Evolutionary conservation across 352 stramenopile species (phyloP).

Genomic region (Globisporangium irregulare): DNA sequence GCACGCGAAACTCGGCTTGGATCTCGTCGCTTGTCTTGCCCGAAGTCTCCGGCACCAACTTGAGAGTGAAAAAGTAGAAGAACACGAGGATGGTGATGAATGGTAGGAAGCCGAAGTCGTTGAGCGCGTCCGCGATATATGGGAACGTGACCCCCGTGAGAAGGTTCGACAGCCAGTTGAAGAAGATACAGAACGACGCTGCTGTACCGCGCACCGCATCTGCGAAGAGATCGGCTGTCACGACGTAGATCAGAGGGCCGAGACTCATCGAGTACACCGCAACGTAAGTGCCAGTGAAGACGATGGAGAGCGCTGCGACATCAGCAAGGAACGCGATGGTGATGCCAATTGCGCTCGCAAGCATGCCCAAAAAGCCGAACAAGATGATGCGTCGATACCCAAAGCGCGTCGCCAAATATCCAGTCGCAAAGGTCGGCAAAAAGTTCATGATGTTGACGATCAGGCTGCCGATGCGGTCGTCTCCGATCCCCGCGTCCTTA

Average conservation of each 20-base stretch:
- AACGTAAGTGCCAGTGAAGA: conserved; percentile 48
- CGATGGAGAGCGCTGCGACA: conserved; percentile 36
- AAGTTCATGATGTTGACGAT: conserved; percentile 59
- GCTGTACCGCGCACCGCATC: conserved; percentile 44
- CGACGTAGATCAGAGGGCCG: conserved; percentile 51
- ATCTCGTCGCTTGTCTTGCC: conserved; percentile 63
- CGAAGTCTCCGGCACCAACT: conserved; percentile 50
- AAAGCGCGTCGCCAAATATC: conserved; percentile 30
- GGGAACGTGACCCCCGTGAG: conserved; percentile 58
- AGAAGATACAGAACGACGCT: conserved; percentile 41
- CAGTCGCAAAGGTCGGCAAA: conserved; percentile 41
- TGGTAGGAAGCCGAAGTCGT: conserved; percentile 41
- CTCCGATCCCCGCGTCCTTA: conserved; percentile 47
- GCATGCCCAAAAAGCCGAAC: conserved; percentile 44
- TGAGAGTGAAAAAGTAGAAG: conserved; percentile 44
- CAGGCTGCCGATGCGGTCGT: conserved; percentile 52
- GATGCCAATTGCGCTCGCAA: conserved; percentile 42
- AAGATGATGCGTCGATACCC: conserved; percentile 56
- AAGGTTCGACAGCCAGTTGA: conserved; percentile 55
- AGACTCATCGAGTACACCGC: conserved; percentile 43
- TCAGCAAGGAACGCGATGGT: conserved; percentile 30
- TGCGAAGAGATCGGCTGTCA: conserved; percentile 56
- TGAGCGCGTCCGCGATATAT: conserved; percentile 44
- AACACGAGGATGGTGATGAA: conserved; percentile 46
- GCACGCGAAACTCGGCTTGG: conserved; percentile 36